A percentile compares a stretch with the other conserved stretches of the same genome.
phyloP scores from a whole-genome alignment of 2,329 filamentous ascomycete genomes.

The Coniochaeta ligniaria region DNA sequence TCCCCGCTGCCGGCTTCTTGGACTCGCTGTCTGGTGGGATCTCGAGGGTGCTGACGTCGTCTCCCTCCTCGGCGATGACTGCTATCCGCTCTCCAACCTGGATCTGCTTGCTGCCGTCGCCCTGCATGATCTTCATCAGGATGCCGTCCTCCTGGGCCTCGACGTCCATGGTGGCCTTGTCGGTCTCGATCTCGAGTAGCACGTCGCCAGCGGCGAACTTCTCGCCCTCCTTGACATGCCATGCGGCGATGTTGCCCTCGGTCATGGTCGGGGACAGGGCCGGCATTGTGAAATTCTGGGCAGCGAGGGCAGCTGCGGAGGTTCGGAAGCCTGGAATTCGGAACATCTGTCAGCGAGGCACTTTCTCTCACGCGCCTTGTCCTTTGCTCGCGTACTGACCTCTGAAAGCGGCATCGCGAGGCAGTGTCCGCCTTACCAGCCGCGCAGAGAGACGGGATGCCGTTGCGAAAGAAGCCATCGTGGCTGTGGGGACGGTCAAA shows the following conservation, averaged over 20 bases:
- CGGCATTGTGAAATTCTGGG: constrained; percentile 86
- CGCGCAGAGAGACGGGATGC: constrained; percentile 58
- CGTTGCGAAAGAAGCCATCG: constrained; percentile 61
- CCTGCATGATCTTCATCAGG: constrained; percentile 72
- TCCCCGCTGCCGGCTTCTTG: constrained; percentile 27
- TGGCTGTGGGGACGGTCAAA: constrained; percentile 14
- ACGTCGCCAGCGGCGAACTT: constrained; percentile 78
- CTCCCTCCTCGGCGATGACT: constrained; percentile 72
- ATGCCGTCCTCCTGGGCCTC: constrained; percentile 87
- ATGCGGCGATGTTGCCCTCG: constrained; percentile 78
- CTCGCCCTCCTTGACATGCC: constrained; percentile 85
- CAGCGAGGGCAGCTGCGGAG: constrained; percentile 57
- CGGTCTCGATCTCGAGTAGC: constrained; percentile 85
- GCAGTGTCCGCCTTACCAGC: constrained; percentile 45
- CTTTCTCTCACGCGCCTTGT: constrained; percentile 3
- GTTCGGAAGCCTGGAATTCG: constrained; percentile 52
- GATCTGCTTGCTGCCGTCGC: constrained; percentile 67
- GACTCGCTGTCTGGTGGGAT: constrained; percentile 62
- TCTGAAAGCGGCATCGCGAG: constrained; percentile 47
- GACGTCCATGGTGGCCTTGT: constrained; percentile 92
- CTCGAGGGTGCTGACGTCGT: constrained; percentile 68
- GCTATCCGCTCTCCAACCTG: constrained; percentile 77
- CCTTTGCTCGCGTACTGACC: constrained; percentile 29
- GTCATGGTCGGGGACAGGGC: constrained; percentile 91
- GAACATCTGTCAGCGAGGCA: constrained; percentile 1